Conservation (phyloP, 768 basidiomycete species). For the Tricholoma furcatifolium region DNA sequence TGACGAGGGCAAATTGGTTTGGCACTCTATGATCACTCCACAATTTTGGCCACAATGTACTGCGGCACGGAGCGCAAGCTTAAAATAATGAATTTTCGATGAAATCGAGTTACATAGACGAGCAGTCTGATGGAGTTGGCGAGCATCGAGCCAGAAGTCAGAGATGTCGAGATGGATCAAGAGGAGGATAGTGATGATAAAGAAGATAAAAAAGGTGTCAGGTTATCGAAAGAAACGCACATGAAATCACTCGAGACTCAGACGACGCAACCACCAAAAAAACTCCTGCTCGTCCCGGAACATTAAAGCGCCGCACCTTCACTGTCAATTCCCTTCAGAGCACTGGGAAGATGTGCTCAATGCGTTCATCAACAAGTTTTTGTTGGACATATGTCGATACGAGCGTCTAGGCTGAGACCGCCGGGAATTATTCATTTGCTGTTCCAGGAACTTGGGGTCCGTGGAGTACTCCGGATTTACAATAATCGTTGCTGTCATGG, state of each 20-base stretch:
- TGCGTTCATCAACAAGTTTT: conserved; percentile 55
- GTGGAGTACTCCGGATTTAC: conserved; percentile 1
- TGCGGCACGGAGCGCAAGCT: too few species aligned
- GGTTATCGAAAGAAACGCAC: too few species aligned
- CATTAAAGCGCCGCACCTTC: conserved; percentile 51
- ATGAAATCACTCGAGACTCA: too few species aligned
- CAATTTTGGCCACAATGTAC: background rate
- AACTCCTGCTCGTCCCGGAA: too few species aligned
- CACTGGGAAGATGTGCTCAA: conserved; percentile 42
- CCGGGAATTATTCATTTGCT: conserved; percentile 22
- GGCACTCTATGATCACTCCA: conserved; percentile 28
- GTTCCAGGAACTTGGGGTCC: conserved; percentile 2
- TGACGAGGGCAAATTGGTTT: conserved; percentile 77
- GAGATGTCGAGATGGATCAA: too few species aligned
- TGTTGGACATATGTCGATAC: conserved; percentile 49
- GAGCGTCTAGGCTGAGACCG: conserved; percentile 40
- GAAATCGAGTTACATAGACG: background rate
- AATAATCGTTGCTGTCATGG: too few species aligned
- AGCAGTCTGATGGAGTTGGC: too few species aligned
- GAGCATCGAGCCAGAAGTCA: too few species aligned
- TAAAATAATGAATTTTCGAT: too few species aligned
- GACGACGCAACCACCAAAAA: too few species aligned
- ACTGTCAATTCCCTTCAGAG: conserved; percentile 50
- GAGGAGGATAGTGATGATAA: too few species aligned
- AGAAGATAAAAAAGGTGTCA: too few species aligned